Percentiles rank a stretch among this genome's conserved stretches.
Evolutionary conservation across 495 filamentous ascomycete genomes (phyloP).

Genomic region (Astrothelium subdiscretum): DNA sequence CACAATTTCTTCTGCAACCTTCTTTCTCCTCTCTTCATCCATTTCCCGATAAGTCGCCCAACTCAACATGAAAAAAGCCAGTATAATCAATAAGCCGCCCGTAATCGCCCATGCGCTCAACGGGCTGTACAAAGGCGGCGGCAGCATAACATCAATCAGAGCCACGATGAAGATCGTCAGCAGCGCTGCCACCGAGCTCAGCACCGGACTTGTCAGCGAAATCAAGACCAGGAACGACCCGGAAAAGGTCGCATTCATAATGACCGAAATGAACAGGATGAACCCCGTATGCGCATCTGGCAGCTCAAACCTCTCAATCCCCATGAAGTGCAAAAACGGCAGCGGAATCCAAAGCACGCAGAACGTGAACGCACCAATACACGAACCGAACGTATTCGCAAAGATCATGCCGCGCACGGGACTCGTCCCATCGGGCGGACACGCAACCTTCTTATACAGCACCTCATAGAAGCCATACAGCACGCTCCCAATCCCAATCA

Average conservation of each 20-base stretch:
- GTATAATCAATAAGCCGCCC: constrained; percentile 79
- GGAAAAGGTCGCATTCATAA: constrained; percentile 81
- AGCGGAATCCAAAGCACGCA: constrained; percentile 84
- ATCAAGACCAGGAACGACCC: constrained; percentile 92
- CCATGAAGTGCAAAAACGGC: constrained; percentile 65
- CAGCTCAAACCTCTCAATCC: constrained; percentile 70
- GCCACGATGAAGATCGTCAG: constrained; percentile 96
- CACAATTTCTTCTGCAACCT: constrained; percentile 31
- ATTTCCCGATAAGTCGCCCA: constrained; percentile 91
- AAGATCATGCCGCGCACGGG: constrained; percentile 79
- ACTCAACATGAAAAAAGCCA: constrained; percentile 71
- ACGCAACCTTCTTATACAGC: constrained; percentile 82
- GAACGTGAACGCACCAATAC: constrained; percentile 78
- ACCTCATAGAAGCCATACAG: constrained; percentile 97
- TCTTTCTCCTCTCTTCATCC: constrained; percentile 63
- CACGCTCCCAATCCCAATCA: constrained; percentile 88
- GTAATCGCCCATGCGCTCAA: constrained; percentile 61
- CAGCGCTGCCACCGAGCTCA: constrained; percentile 81
- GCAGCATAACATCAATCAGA: constrained; percentile 75
- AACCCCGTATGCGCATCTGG: constrained; percentile 65
- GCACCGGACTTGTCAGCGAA: constrained; percentile 78
- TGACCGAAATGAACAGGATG: constrained; percentile 66
- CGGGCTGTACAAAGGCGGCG: constrained; percentile 48
- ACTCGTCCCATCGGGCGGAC: constrained; percentile 78
- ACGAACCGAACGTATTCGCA: constrained; percentile 76